Conservation (phyloP, 176 grass and related monocot genomes). For the Oryza coarctata region DNA sequence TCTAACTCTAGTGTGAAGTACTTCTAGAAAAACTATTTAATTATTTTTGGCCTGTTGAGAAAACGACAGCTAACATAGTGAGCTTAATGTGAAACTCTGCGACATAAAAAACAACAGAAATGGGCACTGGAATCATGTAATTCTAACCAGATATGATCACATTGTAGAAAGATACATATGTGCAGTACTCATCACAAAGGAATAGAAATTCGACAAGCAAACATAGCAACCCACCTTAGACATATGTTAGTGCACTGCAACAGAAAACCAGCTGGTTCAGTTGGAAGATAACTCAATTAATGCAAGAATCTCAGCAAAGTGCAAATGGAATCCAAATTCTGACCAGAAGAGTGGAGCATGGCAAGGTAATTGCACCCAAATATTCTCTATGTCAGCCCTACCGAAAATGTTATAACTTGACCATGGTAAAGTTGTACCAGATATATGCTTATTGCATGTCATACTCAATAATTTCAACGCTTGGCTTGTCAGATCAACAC, state of each 20-base stretch:
- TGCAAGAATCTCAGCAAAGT: constrained; percentile 8
- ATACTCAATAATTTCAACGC: constrained; percentile 28
- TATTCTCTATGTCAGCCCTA: constrained; percentile 41
- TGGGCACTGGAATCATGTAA: background rate
- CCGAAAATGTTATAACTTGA: constrained; percentile 25
- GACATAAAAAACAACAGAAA: background rate
- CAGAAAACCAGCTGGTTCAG: constrained; percentile 22
- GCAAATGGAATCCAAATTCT: constrained; percentile 23
- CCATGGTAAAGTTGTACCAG: constrained; percentile 17
- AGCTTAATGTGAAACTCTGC: background rate
- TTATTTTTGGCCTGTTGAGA: background rate
- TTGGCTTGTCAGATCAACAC: constrained; percentile 26
- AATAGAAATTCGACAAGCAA: background rate
- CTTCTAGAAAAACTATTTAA: background rate
- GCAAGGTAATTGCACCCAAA: constrained; percentile 7
- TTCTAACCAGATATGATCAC: background rate
- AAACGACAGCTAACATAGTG: background rate
- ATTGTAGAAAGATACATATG: background rate
- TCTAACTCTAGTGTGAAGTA: background rate
- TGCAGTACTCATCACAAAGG: background rate
- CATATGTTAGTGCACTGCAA: background rate
- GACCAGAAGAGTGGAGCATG: background rate
- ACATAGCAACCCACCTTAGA: constrained; percentile 35
- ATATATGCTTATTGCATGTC: background rate
- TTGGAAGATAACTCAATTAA: constrained; percentile 27